Evolutionary conservation across 1,139 yeast species (phyloP).

Genomic region (Pneumocystis sp.): DNA sequence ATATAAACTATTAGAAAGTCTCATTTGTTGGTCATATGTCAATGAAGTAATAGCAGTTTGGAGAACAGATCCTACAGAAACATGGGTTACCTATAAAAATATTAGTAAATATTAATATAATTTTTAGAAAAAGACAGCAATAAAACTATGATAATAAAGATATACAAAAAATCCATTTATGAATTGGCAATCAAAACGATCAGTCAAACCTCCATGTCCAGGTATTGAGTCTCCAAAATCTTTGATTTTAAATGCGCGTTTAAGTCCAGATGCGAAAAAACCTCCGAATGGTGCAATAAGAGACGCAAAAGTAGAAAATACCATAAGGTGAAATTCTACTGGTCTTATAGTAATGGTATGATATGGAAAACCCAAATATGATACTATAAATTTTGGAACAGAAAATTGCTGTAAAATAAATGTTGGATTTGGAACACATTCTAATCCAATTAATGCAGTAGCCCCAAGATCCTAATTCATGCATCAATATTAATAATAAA

Average conservation of each 20-base stretch:
- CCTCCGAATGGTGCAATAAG: slow-evolving; percentile 98
- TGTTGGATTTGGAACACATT: slow-evolving; percentile 77
- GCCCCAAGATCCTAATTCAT: slow-evolving; percentile 35
- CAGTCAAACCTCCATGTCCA: slow-evolving; percentile 98
- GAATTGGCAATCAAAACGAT: slow-evolving; percentile 94
- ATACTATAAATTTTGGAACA: slow-evolving; percentile 35
- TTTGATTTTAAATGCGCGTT: slow-evolving; percentile 90
- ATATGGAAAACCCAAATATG: slow-evolving; percentile 39
- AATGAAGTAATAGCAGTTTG: slow-evolving; percentile 65
- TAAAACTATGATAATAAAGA: slow-evolving; percentile 81
- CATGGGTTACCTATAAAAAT: slow-evolving; percentile 27
- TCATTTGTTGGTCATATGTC: slow-evolving; percentile 48
- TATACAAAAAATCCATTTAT: slow-evolving; percentile 93
- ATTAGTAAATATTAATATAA: slow-evolving; percentile 23
- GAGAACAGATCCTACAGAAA: slow-evolving; percentile 56
- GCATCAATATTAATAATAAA: neutral
- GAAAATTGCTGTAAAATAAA: slow-evolving; percentile 66
- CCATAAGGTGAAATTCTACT: slow-evolving; percentile 72
- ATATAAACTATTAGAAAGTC: slow-evolving; percentile 46
- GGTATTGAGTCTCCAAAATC: slow-evolving; percentile 89
- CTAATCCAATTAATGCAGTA: slow-evolving; percentile 44
- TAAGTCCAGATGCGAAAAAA: slow-evolving; percentile 89
- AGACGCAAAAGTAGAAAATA: slow-evolving; percentile 87
- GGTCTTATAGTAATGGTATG: slow-evolving; percentile 52
- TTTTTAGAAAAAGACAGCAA: slow-evolving; percentile 31